Conservation (phyloP, 768 basidiomycete species). For the Cubamyces sp. region DNA sequence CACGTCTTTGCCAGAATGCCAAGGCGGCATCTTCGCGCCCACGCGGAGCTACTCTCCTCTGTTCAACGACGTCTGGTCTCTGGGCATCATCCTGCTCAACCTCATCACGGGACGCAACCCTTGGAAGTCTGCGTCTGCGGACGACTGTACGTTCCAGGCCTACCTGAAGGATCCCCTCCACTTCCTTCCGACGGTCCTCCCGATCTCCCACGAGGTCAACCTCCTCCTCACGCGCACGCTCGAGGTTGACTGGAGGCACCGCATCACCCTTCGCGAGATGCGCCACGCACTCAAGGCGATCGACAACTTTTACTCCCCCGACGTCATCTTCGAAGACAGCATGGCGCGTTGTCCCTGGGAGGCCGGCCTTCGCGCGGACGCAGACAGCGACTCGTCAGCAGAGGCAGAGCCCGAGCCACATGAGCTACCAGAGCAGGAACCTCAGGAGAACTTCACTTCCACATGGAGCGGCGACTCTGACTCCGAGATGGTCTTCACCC, state of each 20-base stretch:
- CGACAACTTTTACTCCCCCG: conserved; percentile 70
- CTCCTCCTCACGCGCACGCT: conserved; percentile 37
- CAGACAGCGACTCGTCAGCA: conserved; percentile 50
- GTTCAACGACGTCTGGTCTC: conserved; percentile 94
- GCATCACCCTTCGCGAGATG: conserved; percentile 48
- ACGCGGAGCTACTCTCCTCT: conserved; percentile 80
- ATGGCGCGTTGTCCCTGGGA: conserved; percentile 83
- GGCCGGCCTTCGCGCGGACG: conserved; percentile 64
- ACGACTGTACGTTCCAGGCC: conserved; percentile 89
- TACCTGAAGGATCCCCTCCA: conserved; percentile 76
- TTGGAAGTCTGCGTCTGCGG: conserved; percentile 84
- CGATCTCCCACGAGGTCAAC: conserved; percentile 43
- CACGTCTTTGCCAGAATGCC: conserved; percentile 69
- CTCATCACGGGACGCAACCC: conserved; percentile 94
- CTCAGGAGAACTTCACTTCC: conserved; percentile 27
- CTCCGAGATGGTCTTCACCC: conserved; percentile 38
- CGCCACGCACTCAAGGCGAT: conserved; percentile 60
- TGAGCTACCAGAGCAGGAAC: conserved; percentile 35
- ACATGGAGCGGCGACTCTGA: conserved; percentile 34
- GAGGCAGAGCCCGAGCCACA: conserved; percentile 51
- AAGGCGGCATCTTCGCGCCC: conserved; percentile 69
- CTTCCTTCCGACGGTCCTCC: conserved; percentile 71
- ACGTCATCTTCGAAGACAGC: conserved; percentile 78
- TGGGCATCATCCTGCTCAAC: conserved; percentile 96
- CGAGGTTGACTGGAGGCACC: conserved; percentile 41